Conservation (phyloP, 1,139 yeast genomes). For the Candida glucosophila region DNA sequence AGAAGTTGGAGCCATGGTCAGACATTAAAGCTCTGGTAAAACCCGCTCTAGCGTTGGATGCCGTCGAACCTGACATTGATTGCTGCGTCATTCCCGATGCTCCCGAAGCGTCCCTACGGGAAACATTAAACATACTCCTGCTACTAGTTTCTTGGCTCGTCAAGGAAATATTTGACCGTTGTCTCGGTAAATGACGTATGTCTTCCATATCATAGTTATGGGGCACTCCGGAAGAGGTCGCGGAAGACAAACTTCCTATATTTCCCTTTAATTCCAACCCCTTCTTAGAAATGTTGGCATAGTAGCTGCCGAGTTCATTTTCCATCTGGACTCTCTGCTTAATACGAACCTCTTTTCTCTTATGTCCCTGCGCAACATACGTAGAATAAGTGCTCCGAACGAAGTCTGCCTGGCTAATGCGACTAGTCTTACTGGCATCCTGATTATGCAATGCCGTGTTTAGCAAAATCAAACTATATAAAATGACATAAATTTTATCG, state of each 20-base stretch:
- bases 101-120: slow-evolving; percentile 24
- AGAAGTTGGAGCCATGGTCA: slow-evolving; percentile 14
- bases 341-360: slow-evolving; percentile 22
- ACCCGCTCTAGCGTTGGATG: slow-evolving; percentile 23
- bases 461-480: slow-evolving; percentile 64
- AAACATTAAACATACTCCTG: slow-evolving; percentile 20
- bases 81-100: too few relatives aligned
- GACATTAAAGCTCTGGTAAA: slow-evolving; percentile 35
- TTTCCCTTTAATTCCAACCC: slow-evolving; percentile 33
- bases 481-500: slow-evolving; percentile 62
- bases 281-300: slow-evolving; percentile 29
- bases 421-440: slow-evolving; percentile 31
- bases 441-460: slow-evolving; percentile 62
- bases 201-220: slow-evolving; percentile 1
- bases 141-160: slow-evolving; percentile 23
- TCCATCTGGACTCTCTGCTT: slow-evolving; percentile 36
- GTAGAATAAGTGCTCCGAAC: slow-evolving; percentile 48
- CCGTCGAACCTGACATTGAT: slow-evolving; percentile 3
- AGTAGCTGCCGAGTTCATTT: slow-evolving; percentile 32
- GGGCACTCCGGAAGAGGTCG: too few relatives aligned
- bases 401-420: slow-evolving; percentile 41
- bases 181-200: slow-evolving; percentile 17
- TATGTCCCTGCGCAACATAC: slow-evolving; percentile 28
- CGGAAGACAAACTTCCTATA: neutral
- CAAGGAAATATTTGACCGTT: slow-evolving; percentile 28